Evolutionary conservation across 805 yeast species (phyloP).

Genomic region (Deakozyma indianensis): DNA sequence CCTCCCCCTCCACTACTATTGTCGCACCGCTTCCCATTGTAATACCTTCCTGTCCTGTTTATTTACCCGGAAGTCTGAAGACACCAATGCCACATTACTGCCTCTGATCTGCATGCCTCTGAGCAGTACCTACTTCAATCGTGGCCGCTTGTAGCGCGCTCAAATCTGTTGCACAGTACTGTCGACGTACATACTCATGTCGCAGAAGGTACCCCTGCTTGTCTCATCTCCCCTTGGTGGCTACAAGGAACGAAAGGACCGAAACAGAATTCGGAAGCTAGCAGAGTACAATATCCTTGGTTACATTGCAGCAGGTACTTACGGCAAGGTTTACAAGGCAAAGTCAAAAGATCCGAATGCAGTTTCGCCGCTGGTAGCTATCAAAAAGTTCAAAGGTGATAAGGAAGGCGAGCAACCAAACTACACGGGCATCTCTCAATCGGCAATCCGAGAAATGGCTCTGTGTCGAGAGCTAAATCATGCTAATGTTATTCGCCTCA

Average conservation of each 20-base stretch:
- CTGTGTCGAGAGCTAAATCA: conserved; percentile 78
- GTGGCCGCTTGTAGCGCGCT: too few relatives aligned
- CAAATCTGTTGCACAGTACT: too few relatives aligned
- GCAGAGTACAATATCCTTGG: conserved; percentile 80
- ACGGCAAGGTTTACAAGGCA: conserved; percentile 91
- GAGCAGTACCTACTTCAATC: too few relatives aligned
- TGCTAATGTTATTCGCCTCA: conserved; percentile 62
- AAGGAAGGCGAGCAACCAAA: conserved; percentile 78
- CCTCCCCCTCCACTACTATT: too few relatives aligned
- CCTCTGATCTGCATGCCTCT: too few relatives aligned
- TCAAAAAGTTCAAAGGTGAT: conserved; percentile 90
- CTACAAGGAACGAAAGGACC: conserved; percentile 51
- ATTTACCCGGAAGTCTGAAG: too few relatives aligned
- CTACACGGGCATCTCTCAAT: conserved; percentile 90
- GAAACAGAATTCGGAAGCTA: conserved; percentile 56
- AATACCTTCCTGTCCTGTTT: too few relatives aligned
- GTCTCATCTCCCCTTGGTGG: conserved; percentile 23
- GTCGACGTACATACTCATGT: too few relatives aligned
- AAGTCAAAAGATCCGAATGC: conserved; percentile 28
- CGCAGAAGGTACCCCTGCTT: conserved; percentile 7
- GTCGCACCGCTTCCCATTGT: too few relatives aligned
- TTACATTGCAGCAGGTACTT: conserved; percentile 96
- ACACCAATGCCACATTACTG: too few relatives aligned
- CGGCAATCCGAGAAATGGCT: conserved; percentile 94
- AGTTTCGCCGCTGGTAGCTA: conserved; percentile 43